Conservation (phyloP, 352 stramenopile species). For the Pythium angustatum region DNA sequence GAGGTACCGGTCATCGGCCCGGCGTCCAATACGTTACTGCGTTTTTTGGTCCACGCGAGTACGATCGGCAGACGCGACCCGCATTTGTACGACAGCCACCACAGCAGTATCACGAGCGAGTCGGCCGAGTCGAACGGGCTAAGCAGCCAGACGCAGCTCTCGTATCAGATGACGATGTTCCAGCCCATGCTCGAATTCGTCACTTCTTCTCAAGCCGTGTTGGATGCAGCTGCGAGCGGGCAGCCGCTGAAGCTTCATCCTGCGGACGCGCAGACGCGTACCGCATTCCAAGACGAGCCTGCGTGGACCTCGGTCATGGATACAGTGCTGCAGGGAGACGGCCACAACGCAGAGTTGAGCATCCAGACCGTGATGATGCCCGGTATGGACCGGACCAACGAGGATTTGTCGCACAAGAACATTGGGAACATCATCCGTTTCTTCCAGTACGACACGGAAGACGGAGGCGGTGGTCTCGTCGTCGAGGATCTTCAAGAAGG, state of each 20-base stretch:
- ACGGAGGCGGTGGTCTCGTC: constrained; percentile 74
- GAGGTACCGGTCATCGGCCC: constrained; percentile 81
- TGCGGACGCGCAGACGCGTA: constrained; percentile 77
- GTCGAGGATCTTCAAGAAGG: constrained; percentile 86
- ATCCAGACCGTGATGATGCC: constrained; percentile 89
- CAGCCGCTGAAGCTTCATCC: constrained; percentile 77
- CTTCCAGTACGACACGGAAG: constrained; percentile 87
- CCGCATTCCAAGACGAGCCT: constrained; percentile 70
- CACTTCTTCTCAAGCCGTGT: constrained; percentile 79
- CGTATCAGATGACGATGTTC: constrained; percentile 89
- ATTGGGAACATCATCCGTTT: constrained; percentile 90
- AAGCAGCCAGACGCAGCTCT: constrained; percentile 36
- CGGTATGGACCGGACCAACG: constrained; percentile 65
- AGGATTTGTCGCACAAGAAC: constrained; percentile 82
- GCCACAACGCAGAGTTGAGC: constrained; percentile 80
- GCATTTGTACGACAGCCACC: constrained; percentile 45
- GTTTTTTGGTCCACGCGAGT: constrained; percentile 83
- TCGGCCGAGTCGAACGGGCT: constrained; percentile 20
- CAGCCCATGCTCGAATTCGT: constrained; percentile 86
- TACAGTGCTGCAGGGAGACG: constrained; percentile 63
- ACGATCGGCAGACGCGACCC: constrained; percentile 53
- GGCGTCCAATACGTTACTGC: constrained; percentile 81
- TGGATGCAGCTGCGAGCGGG: constrained; percentile 78
- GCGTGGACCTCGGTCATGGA: constrained; percentile 70
- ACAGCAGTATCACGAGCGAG: constrained; percentile 29